Evolutionary conservation across 768 basidiomycete species (phyloP), one percentile per base, ranked within the genome.

Genomic region (Gloeophyllum trabeum): DNA sequence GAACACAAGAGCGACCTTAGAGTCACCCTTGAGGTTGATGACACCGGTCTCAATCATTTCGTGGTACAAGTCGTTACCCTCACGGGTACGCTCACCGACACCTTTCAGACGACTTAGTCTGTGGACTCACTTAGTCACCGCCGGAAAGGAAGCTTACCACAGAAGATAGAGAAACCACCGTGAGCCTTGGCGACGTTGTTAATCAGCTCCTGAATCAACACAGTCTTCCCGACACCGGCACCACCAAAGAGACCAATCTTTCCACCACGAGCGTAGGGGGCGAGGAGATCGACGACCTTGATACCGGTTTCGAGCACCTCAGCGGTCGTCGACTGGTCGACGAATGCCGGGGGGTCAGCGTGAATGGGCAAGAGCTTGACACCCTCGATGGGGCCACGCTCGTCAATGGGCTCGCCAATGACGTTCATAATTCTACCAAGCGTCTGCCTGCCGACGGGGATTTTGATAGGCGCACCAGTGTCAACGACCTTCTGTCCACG

Each of bases 11-110:
- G 96, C 94, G 67, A 97, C 96, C 79, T 99, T 99, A 64, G 96
- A 99, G 67, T 98, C 93, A 66, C 94, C 96, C 61, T 97, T 79
- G 60, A 98, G 81, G 70, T 98, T 94, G 78, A 99, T 99, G 78
- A 99, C 96, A 81, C 96, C 96, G 44, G 96, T 99, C 66, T 99
- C 94, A 68, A 97, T 97, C 96, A 99, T 96, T 71, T 94, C 91
- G 64, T 96, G 91, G 69, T 94, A 93, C 52, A 93, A 69, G 71
- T 92, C 96, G 74, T 99, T 99, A 70, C 96, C 96, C 82, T 99
- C 96, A 73, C 96, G 94, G 49, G 96, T 99, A 67, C 96, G 90
- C 69, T 99, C 96, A 51, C 96, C 96, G 64, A 99, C 96, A 84
- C 94, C 93, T 85, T 55, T 49, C 40, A 39, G 44, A 37, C 22